A percentile compares a stretch with the other conserved stretches of the same genome.
phyloP scores from a whole-genome alignment of 208 protist genomes.

The Acanthamoeba divionensis region DNA sequence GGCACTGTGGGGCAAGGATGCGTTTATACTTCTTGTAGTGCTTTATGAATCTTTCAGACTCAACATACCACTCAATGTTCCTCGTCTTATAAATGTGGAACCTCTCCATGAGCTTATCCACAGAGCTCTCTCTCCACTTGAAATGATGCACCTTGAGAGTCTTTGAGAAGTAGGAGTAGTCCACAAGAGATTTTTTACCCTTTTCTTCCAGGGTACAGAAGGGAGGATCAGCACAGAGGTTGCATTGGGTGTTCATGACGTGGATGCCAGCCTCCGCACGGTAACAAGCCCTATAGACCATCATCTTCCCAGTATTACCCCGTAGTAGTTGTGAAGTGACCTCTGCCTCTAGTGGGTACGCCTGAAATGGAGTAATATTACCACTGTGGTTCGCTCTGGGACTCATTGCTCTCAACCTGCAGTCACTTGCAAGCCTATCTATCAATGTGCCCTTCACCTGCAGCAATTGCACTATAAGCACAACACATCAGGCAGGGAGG shows the following conservation, averaged over 20 bases:
- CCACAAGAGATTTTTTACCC: no score
- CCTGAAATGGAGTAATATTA: not conserved
- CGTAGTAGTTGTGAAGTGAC: not conserved
- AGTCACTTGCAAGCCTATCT: not conserved
- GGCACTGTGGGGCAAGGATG: no score
- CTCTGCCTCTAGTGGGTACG: not conserved
- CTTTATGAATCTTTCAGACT: not conserved
- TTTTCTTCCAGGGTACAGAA: no score
- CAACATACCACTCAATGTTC: not conserved
- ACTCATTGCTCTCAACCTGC: not conserved
- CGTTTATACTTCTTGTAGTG: not conserved
- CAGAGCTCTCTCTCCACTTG: not conserved
- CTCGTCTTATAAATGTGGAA: not conserved
- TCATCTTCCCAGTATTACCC: not conserved
- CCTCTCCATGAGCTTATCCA: not conserved
- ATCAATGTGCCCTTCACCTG: not conserved
- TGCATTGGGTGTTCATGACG: not conserved
- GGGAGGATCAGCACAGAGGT: not conserved
- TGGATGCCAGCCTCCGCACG: not conserved
- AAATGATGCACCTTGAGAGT: not conserved
- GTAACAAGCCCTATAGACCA: not conserved
- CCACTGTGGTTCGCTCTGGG: no score
- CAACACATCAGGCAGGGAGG: no score
- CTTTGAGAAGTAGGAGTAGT: no score
- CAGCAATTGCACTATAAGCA: no score